Evolutionary conservation across 2,329 filamentous ascomycete genomes (phyloP).

Genomic region (Parastagonospora avenae): DNA sequence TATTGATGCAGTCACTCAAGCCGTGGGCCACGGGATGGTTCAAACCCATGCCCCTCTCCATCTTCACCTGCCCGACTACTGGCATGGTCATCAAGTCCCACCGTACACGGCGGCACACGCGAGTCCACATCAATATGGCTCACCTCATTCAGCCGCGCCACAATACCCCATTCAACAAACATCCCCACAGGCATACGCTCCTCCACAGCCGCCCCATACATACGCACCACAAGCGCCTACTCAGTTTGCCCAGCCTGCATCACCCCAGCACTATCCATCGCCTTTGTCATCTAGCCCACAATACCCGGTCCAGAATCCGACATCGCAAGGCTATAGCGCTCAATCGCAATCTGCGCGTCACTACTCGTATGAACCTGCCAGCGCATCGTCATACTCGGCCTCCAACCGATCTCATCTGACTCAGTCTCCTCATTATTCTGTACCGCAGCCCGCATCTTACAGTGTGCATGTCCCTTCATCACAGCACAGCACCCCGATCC

Average conservation of each 20-base stretch:
- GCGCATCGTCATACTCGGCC: conserved; percentile 22
- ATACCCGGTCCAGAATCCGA: conserved; percentile 20
- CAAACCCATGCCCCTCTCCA: conserved; percentile 35
- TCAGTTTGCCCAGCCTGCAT: conserved; percentile 30
- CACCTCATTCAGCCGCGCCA: conserved; percentile 21
- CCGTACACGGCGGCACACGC: conserved; percentile 34
- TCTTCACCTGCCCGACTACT: conserved; percentile 39
- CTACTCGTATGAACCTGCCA: conserved; percentile 26
- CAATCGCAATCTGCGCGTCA: conserved; percentile 26
- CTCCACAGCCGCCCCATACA: conserved; percentile 24
- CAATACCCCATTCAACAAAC: conserved; percentile 27
- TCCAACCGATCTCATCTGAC: conserved; percentile 25
- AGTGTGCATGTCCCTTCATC: conserved; percentile 27
- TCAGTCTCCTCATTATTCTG: conserved; percentile 30
- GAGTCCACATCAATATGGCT: conserved; percentile 30
- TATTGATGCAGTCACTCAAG: conserved; percentile 25
- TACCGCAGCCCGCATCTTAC: conserved; percentile 29
- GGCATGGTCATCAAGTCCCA: conserved; percentile 31
- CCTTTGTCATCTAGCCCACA: conserved; percentile 24
- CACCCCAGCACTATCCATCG: conserved; percentile 34
- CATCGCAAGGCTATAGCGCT: conserved; percentile 24
- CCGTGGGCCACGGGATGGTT: conserved; percentile 27
- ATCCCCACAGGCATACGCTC: conserved; percentile 24
- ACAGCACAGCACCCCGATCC: conserved; percentile 19
- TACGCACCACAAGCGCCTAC: conserved; percentile 17